A percentile compares a stretch with the other conserved stretches of the same genome.
Evolutionary conservation across 768 basidiomycete species (phyloP).

Genomic region (Tulasnella calospora): DNA sequence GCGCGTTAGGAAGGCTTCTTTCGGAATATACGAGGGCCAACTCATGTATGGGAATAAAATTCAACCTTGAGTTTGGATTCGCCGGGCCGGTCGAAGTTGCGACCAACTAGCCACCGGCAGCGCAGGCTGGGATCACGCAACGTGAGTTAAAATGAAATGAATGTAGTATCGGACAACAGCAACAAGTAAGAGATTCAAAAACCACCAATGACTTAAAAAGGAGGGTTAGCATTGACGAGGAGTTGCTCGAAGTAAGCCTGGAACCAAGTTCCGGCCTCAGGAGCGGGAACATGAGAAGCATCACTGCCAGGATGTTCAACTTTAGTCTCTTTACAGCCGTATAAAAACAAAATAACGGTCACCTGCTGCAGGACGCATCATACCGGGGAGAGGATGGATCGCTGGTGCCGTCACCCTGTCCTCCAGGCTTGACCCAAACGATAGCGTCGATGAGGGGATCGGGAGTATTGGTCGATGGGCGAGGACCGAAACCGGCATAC

Average conservation of each 20-base stretch:
- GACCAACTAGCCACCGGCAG: no score
- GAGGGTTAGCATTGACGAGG: conserved; percentile 50
- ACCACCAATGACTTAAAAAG: conserved; percentile 36
- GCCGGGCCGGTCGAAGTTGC: background rate
- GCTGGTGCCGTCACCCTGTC: conserved; percentile 60
- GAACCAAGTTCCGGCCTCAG: conserved; percentile 57
- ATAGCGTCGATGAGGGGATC: conserved; percentile 26
- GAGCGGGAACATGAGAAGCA: conserved; percentile 46
- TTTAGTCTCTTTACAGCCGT: background rate
- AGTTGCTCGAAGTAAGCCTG: conserved; percentile 60
- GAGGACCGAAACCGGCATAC: conserved; percentile 32
- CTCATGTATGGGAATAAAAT: background rate
- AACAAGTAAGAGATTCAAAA: background rate
- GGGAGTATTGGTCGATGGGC: conserved; percentile 28
- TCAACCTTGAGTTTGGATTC: background rate
- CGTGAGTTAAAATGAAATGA: no score
- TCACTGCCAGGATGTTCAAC: conserved; percentile 10
- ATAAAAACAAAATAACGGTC: background rate
- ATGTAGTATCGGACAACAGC: background rate
- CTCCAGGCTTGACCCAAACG: conserved; percentile 49
- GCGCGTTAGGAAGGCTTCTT: background rate
- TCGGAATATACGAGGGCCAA: background rate
- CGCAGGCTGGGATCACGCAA: no score
- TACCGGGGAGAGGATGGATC: conserved; percentile 35
- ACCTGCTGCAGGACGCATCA: conserved; percentile 44